phyloP scores from a whole-genome alignment of 495 filamentous ascomycete species.

The Xylaria cubensis region DNA sequence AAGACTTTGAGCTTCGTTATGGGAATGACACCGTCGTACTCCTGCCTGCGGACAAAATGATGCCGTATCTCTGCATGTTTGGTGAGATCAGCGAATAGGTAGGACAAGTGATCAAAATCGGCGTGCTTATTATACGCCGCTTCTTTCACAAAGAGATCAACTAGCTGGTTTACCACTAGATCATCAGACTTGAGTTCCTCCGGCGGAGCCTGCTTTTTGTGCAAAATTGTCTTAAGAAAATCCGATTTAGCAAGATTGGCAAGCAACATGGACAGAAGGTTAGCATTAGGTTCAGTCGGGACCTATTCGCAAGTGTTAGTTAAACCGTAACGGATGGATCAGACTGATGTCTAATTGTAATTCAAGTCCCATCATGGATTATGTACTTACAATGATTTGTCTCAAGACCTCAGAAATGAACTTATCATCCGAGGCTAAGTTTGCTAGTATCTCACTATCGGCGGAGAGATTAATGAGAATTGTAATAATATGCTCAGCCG shows the following conservation, averaged over 20 bases:
- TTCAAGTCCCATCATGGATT: neutral
- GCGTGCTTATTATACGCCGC: constrained; percentile 83
- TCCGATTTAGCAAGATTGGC: constrained; percentile 89
- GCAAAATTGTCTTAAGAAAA: constrained; percentile 68
- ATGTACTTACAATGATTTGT: constrained; percentile 74
- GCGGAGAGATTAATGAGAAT: constrained; percentile 91
- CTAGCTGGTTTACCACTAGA: constrained; percentile 82
- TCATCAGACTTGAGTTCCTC: constrained; percentile 69
- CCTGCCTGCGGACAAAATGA: constrained; percentile 75
- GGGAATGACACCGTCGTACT: constrained; percentile 80
- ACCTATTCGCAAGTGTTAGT: constrained; percentile 46
- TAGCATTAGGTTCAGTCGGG: constrained; percentile 70
- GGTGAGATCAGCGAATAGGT: constrained; percentile 90
- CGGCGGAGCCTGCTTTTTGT: constrained; percentile 66
- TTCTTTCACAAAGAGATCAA: constrained; percentile 94
- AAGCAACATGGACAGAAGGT: constrained; percentile 87
- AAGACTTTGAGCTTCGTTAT: constrained; percentile 90
- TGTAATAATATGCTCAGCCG: constrained; percentile 88
- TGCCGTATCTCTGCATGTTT: constrained; percentile 75
- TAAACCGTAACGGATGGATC: neutral
- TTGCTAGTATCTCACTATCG: constrained; percentile 73
- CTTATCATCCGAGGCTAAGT: constrained; percentile 76
- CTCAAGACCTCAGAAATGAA: constrained; percentile 77
- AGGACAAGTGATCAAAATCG: constrained; percentile 89
- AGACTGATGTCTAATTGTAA: neutral